A percentile compares a stretch with the other conserved stretches of the same genome.
Conservation (phyloP, 306 rosid genomes). For the Fragaria iinumae region DNA sequence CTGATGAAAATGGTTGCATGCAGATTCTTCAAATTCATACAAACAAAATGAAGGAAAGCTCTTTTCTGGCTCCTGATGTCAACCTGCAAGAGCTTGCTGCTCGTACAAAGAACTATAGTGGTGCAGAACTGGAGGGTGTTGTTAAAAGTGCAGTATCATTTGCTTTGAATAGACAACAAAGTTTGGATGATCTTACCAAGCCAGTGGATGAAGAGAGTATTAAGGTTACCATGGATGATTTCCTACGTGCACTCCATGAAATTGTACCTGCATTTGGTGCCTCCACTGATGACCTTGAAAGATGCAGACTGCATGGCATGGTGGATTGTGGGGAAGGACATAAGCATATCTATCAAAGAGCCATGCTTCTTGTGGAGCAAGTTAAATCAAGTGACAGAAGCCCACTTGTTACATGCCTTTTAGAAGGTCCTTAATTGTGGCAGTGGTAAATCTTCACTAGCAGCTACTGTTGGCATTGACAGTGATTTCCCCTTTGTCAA, state of each 20-base stretch:
- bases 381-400: slow-evolving; percentile 96
- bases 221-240: slow-evolving; percentile 93
- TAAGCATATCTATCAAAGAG: slow-evolving; percentile 75
- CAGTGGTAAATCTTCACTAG: slow-evolving; percentile 95
- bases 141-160: slow-evolving; percentile 98
- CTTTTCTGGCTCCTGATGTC: slow-evolving; percentile 89
- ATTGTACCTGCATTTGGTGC: slow-evolving; percentile 93
- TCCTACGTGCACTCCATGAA: slow-evolving; percentile 80
- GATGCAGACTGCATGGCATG: slow-evolving; percentile 92
- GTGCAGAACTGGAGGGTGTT: slow-evolving; percentile 99
- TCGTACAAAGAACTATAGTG: slow-evolving; percentile 92
- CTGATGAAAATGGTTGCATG: slow-evolving; percentile 93
- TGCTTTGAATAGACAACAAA: slow-evolving; percentile 92
- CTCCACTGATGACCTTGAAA: slow-evolving; percentile 92
- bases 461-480: slow-evolving; percentile 95
- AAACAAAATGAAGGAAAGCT: no score
- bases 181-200: slow-evolving; percentile 89
- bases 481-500: slow-evolving; percentile 96
- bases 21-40: slow-evolving; percentile 98
- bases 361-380: slow-evolving; percentile 87
- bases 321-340: slow-evolving; percentile 88
- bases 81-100: slow-evolving; percentile 97
- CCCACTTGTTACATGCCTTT: slow-evolving; percentile 88
- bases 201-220: slow-evolving; percentile 95
- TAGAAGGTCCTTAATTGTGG: slow-evolving; percentile 96